A percentile compares a stretch with the other conserved stretches of the same genome.
Conservation (phyloP, 1,284 basidiomycete species). For the Leccinum proliferum region DNA sequence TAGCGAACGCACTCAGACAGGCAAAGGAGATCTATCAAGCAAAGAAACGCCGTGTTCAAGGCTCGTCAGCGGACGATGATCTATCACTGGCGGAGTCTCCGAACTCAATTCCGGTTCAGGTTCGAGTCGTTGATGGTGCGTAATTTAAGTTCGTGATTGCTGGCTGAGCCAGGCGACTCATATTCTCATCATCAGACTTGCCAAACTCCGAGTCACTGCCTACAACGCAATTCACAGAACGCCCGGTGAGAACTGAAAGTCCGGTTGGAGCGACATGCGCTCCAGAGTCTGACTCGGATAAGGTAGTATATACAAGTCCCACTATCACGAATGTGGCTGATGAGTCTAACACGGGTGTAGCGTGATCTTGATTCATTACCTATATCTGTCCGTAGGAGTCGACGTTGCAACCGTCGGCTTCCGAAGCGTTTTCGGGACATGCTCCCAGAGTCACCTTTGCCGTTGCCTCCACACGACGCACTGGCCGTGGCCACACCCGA, state of each 20-base stretch:
- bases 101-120: background rate
- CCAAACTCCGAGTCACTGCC: background rate
- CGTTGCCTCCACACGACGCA: background rate
- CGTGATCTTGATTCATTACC: background rate
- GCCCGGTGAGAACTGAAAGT: background rate
- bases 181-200: background rate
- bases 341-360: background rate
- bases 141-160: background rate
- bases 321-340: background rate
- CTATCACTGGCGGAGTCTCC: too few relatives aligned
- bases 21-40: background rate
- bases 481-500: background rate
- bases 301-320: background rate
- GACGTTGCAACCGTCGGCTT: background rate
- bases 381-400: background rate
- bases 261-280: background rate
- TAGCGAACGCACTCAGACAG: background rate
- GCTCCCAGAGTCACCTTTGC: background rate
- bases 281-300: background rate
- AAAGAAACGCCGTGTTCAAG: background rate
- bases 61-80: background rate
- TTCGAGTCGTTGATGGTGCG: background rate
- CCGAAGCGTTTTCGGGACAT: background rate
- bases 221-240: background rate
- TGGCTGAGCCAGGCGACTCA: background rate